Evolutionary conservation across 2,329 filamentous ascomycete genomes (phyloP), one percentile per base, ranked within the genome.

Genomic region (Neurospora sp.): DNA sequence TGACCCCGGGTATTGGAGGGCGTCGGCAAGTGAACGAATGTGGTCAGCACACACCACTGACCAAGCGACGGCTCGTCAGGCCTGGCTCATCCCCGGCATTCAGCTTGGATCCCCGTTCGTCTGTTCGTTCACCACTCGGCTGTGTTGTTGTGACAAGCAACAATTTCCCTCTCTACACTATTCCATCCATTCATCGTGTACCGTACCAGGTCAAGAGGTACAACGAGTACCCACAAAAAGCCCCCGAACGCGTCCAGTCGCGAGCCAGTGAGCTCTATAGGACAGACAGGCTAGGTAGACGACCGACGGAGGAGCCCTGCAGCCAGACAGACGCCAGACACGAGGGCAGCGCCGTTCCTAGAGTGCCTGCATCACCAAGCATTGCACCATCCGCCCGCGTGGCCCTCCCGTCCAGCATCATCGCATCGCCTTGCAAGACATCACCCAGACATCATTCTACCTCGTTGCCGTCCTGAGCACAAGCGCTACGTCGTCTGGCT

Each of bases 401-500:
- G 41, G 52, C 39, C 66, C 23, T 68, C 41, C 67, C 23, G 23
- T 37, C 19, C 23, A 36, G 19, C 41, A 41, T 37, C 67, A 66
- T 69, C 39, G 67, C 69, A 65, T 62, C 23, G 52, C 52, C 52
- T 62, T 69, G 67, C 66, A 57, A 70, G 67, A 67, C 43, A 69
- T 39, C 67, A 66, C 67, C 19, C 37, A 39, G 37, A 43, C 15
- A 39, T 70, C 75, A 62, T 78, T 73, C 67, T 74, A 75, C 74
- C 76, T 80, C 80, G 80, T 82, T 82, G 77, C 77, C 77, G 73
- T 77, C 80, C 83, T 86, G 85, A 84, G 81, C 77, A 82, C 82
- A 77, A 83, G 78, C 72, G 89, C 90, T 91, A 90, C 90, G 90
- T 90, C 88, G 87, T 86, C 88, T 89, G 88, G 89, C 89, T 92